Evolutionary conservation across 1,284 basidiomycete species (phyloP).

Genomic region (Bothia castanella): DNA sequence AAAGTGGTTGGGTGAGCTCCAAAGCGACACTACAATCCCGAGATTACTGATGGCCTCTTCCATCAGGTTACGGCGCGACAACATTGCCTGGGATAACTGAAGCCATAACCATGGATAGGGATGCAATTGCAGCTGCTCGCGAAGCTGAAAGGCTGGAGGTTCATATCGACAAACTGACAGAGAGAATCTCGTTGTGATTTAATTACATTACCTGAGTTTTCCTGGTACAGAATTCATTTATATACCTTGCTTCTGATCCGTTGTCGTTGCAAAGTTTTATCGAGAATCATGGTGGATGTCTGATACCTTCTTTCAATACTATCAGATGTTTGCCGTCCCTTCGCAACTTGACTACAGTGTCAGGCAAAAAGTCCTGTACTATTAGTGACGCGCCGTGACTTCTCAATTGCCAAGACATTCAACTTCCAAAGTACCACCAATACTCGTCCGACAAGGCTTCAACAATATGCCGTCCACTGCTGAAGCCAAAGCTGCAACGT

Average conservation of each 20-base stretch:
- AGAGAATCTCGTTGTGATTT: slow-evolving; percentile 26
- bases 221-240: not conserved
- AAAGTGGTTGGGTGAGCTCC: slow-evolving; percentile 56
- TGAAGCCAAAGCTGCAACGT: slow-evolving; percentile 7
- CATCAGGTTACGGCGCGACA: slow-evolving; percentile 57
- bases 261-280: no score
- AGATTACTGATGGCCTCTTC: slow-evolving; percentile 8
- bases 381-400: no score
- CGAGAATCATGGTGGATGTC: not conserved
- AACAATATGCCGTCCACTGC: slow-evolving; percentile 13
- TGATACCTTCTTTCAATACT: no score
- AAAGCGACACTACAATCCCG: slow-evolving; percentile 4
- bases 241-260: not conserved
- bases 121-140: slow-evolving; percentile 40
- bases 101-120: slow-evolving; percentile 50
- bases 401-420: not conserved
- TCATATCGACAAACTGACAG: slow-evolving; percentile 41
- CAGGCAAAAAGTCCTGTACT: no score
- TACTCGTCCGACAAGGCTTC: not conserved
- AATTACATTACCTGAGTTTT: not conserved
- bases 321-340: no score
- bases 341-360: no score
- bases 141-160: slow-evolving; percentile 47
- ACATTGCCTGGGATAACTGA: slow-evolving; percentile 63
- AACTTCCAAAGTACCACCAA: not conserved